Percentiles rank a stretch among this genome's conserved stretches.
phyloP scores from a whole-genome alignment of 2,329 filamentous ascomycete species.

The Ceratocystis diversiconidia region DNA sequence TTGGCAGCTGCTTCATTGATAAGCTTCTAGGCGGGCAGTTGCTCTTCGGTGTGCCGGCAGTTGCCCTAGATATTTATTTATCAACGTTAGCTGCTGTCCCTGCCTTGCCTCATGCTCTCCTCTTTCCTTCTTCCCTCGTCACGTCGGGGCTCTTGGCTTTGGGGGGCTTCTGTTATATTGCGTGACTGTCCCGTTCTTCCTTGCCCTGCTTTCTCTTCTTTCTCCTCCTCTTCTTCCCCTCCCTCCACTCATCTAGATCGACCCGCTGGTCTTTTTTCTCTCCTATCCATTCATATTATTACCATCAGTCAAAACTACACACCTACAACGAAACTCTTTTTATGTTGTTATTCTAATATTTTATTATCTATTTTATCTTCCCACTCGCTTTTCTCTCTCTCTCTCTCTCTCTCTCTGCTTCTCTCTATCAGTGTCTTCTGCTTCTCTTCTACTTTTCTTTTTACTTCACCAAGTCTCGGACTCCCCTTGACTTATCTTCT shows the following conservation, averaged over 20 bases:
- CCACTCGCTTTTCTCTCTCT: background rate
- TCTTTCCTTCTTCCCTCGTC: background rate
- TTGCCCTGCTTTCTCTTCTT: background rate
- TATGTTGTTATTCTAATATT: background rate
- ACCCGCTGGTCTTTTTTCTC: background rate
- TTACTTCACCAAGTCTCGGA: background rate
- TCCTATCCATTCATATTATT: slow-evolving; percentile 2
- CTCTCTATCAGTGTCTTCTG: background rate
- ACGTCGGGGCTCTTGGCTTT: background rate
- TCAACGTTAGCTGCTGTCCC: background rate
- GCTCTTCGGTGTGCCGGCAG: background rate
- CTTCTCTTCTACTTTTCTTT: background rate
- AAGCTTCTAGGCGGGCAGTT: background rate
- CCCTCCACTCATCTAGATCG: background rate
- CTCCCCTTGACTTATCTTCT: background rate
- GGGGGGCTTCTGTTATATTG: background rate
- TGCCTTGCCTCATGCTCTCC: background rate
- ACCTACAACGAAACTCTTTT: slow-evolving; percentile 3
- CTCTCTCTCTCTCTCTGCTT: too few relatives aligned
- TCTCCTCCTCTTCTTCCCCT: background rate
- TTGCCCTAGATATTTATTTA: background rate
- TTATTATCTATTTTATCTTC: background rate
- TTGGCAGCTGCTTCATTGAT: background rate
- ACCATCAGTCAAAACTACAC: background rate
- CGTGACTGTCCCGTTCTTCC: background rate